Evolutionary conservation across 176 grass and related monocot species (phyloP).

Genomic region (Dactylis glomerata): DNA sequence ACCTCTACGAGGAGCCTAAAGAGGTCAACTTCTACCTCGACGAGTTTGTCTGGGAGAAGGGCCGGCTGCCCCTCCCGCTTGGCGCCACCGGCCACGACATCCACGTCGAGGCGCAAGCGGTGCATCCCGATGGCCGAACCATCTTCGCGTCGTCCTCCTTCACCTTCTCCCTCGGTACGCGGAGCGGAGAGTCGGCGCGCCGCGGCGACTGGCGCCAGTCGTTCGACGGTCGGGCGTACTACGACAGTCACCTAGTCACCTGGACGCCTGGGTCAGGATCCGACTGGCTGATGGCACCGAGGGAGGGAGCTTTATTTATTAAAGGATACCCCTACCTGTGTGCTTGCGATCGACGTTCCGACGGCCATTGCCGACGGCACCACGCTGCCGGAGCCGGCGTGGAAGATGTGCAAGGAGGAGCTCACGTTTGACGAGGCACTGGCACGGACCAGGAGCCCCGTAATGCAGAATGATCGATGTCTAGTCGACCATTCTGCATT

Average conservation of each 20-base stretch:
- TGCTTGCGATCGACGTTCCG: neutral
- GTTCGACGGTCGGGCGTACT: neutral
- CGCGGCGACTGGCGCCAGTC: neutral
- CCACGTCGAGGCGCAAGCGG: neutral
- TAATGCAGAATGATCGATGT: neutral
- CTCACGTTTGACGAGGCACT: neutral
- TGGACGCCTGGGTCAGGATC: neutral
- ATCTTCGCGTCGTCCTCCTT: neutral
- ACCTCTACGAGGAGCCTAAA: neutral
- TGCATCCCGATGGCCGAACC: neutral
- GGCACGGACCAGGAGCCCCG: neutral
- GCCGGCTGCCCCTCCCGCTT: neutral
- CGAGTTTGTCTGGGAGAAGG: neutral
- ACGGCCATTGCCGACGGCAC: neutral
- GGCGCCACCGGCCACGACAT: neutral
- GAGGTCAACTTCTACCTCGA: neutral
- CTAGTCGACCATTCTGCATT: too few relatives aligned
- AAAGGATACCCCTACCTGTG: neutral
- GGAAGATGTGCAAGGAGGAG: neutral
- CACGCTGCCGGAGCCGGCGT: neutral
- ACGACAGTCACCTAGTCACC: neutral
- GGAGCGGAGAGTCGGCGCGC: neutral
- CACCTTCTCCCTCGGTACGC: neutral
- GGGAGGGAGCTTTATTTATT: neutral
- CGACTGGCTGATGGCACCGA: neutral